Base-by-base conservation (phyloP, 1,284 basidiomycete species). In the Volvariella surrecta region DNA sequence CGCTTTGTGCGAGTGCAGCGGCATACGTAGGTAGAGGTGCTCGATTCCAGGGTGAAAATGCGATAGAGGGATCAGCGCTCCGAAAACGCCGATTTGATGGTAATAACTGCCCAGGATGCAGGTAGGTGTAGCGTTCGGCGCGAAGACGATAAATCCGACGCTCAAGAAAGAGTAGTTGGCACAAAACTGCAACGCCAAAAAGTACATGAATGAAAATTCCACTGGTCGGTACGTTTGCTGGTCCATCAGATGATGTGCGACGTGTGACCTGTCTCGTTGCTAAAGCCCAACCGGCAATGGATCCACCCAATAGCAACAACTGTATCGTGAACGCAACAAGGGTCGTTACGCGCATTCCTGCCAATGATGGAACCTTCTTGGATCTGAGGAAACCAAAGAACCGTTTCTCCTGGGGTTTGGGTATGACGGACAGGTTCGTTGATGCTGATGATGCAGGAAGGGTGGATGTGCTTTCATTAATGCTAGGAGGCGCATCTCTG, bases 21-120 rank as follows among this genome's bases (percentile, higher is more conserved):
- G 79, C 80, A 55, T 84, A 85, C 2, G 79, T 82, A 0, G 82
- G 82, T 37, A 85, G 61, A 6, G 80, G 71, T 1, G 79, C 79
- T 15, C 81, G 67, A 57, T 78, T 77, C 82, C 82, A 85, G 2
- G 82, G 82, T 9, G 78, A 73, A 45, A 79, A 67, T 1, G 67
- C 67, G 49, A 82, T 69, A 9, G 53, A 51, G 2, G 62, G 52
- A 39, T 59, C 52, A 30, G 56, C 30, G 40, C 53, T 41, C 45
- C 52, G 31, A 22, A 59, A 57, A 38, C 51, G 54, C 39, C 64
- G 54, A 35, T 67, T 64, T 20, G 62, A 58, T 4, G 78, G 77
- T 6, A 79, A 62, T 37, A 73, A 61, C 50, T 73, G 68, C 16
- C 73, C 77, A 3, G 77, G 77, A 54, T 84, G 77, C 10, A 72